Evolutionary conservation across 2,329 filamentous ascomycete genomes (phyloP).

Genomic region (Aspergillus carbonarius): DNA sequence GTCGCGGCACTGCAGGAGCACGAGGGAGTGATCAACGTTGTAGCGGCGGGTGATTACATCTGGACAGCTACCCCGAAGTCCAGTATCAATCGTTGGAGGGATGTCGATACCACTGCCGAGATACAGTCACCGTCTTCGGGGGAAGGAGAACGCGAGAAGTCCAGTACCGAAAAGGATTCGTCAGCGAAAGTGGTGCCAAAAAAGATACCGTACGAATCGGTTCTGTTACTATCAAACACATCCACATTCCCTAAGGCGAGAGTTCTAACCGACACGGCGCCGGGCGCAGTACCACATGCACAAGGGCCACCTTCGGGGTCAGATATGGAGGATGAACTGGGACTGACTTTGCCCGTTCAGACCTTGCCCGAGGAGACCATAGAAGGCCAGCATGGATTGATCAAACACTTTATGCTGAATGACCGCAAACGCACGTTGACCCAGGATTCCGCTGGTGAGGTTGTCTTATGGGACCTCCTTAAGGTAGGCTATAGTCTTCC

Average conservation of each 20-base stretch:
- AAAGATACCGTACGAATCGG: conserved; percentile 72
- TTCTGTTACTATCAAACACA: conserved; percentile 81
- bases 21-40: conserved; percentile 63
- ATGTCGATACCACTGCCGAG: conserved; percentile 75
- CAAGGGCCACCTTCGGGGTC: conserved; percentile 59
- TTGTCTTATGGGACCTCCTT: conserved; percentile 90
- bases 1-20: conserved; percentile 92
- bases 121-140: conserved; percentile 53
- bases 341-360: conserved; percentile 62
- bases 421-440: conserved; percentile 87
- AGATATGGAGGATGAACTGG: conserved; percentile 51
- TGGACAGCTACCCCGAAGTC: conserved; percentile 91
- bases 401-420: conserved; percentile 90
- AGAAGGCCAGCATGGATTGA: conserved; percentile 89
- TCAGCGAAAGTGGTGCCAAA: conserved; percentile 21
- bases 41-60: conserved; percentile 68
- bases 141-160: conserved; percentile 35
- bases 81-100: conserved; percentile 87
- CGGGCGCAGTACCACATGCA: conserved; percentile 49
- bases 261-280: conserved; percentile 57
- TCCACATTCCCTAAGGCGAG: conserved; percentile 67
- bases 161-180: conserved; percentile 13
- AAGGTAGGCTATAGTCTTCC: conserved; percentile 54
- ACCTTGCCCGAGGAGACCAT: conserved; percentile 75
- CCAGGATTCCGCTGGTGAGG: conserved; percentile 90